Conservation (phyloP, 192 early-diverging fungal genomes). For the Rhizoclosmatium sp. region DNA sequence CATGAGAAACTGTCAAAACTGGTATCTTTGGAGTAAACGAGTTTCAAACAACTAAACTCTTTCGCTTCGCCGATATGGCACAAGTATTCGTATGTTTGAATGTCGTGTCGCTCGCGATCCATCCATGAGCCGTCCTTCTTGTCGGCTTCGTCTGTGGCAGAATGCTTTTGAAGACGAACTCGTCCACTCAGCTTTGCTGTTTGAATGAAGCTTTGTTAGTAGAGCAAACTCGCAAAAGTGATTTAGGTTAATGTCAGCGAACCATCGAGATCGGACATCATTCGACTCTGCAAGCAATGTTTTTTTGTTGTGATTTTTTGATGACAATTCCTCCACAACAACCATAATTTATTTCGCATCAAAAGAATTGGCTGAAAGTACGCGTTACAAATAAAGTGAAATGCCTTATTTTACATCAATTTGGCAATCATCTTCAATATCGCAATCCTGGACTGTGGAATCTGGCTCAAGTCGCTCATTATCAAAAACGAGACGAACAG, state of each 20-base stretch:
- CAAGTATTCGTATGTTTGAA: constrained; percentile 98
- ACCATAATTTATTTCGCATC: not conserved
- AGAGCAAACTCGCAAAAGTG: too few species aligned
- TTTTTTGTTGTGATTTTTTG: not conserved
- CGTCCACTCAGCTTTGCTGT: constrained; percentile 13
- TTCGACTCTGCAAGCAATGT: not conserved
- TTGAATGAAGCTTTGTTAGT: not conserved
- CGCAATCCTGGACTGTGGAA: constrained; percentile 5
- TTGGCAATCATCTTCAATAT: constrained; percentile 8
- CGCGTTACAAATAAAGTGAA: too few species aligned
- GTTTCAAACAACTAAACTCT: constrained; percentile 78
- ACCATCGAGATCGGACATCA: constrained; percentile 1
- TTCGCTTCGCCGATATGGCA: constrained; percentile 99
- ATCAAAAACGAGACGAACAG: constrained; percentile 13
- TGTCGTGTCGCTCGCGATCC: constrained; percentile 84
- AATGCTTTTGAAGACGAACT: constrained; percentile 35
- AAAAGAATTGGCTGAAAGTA: too few species aligned
- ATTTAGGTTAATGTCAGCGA: too few species aligned
- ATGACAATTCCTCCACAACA: not conserved
- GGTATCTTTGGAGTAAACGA: constrained; percentile 16
- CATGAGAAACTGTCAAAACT: constrained; percentile 14
- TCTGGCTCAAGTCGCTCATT: not conserved
- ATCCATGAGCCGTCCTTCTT: constrained; percentile 73
- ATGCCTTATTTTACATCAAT: constrained; percentile 22
- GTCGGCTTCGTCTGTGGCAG: not conserved